Conservation (phyloP, 352 stramenopile genomes). For the Salisapilia sapeloensis region DNA sequence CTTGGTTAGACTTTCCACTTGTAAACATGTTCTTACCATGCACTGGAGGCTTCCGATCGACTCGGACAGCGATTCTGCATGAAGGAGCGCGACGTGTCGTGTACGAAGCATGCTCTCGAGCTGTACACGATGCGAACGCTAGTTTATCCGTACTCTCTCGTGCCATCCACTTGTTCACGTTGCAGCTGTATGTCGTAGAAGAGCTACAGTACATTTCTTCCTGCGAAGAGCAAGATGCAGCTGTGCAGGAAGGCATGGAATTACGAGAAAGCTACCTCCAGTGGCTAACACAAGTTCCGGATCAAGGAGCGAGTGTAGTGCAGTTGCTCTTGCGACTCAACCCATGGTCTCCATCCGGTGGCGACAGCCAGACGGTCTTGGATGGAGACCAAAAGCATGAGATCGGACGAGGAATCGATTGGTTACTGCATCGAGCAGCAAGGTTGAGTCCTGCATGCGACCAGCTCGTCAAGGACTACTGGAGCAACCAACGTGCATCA, state of each 20-base stretch:
- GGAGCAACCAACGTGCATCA: constrained; percentile 36
- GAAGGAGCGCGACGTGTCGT: constrained; percentile 31
- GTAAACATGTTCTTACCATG: constrained; percentile 70
- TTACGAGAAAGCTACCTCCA: constrained; percentile 33
- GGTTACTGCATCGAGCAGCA: constrained; percentile 48
- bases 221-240: no score
- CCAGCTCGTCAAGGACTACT: constrained; percentile 27
- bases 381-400: constrained; percentile 76
- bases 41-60: constrained; percentile 28
- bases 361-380: constrained; percentile 32
- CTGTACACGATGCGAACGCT: constrained; percentile 27
- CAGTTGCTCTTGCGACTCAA: constrained; percentile 56
- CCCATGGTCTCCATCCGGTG: constrained; percentile 35
- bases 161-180: constrained; percentile 59
- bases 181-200: constrained; percentile 72
- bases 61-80: constrained; percentile 50
- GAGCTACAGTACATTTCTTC: constrained; percentile 47
- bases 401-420: constrained; percentile 61
- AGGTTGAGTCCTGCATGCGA: constrained; percentile 25
- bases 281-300: constrained; percentile 16
- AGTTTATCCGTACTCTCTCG: constrained; percentile 53
- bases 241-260: constrained; percentile 17
- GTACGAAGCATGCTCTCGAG: constrained; percentile 54
- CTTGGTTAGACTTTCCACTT: constrained; percentile 66
- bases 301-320: constrained; percentile 20